Evolutionary conservation across 371 early-diverging fungal species (phyloP).

Genomic region (Mucor plumbeus): DNA sequence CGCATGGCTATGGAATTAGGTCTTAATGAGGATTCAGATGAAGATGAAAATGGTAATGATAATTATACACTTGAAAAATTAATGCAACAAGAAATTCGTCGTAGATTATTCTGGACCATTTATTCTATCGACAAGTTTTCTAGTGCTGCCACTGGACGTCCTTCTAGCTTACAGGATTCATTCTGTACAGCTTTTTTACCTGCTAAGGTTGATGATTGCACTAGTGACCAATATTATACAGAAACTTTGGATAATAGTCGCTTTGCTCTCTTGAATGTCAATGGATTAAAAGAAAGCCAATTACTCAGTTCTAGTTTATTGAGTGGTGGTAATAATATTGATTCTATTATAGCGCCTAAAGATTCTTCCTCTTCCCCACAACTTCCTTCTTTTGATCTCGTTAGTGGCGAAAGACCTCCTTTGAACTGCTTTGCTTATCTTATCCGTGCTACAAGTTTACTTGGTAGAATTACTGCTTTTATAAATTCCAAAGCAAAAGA

Average conservation of each 20-base stretch:
- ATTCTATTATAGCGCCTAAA: background rate
- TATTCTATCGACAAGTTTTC: slow-evolving; percentile 34
- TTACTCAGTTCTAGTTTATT: slow-evolving; percentile 25
- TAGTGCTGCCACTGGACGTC: slow-evolving; percentile 30
- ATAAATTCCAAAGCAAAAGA: slow-evolving; percentile 53
- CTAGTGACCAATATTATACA: slow-evolving; percentile 34
- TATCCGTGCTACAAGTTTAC: slow-evolving; percentile 28
- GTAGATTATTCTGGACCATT: slow-evolving; percentile 35
- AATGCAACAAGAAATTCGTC: slow-evolving; percentile 35
- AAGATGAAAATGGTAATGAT: slow-evolving; percentile 23
- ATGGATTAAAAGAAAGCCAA: slow-evolving; percentile 34
- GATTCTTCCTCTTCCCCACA: background rate
- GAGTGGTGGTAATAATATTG: background rate
- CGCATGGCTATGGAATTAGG: slow-evolving; percentile 65
- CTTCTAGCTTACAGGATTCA: slow-evolving; percentile 53
- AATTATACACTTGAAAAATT: slow-evolving; percentile 35
- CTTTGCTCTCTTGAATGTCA: slow-evolving; percentile 34
- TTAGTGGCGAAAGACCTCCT: background rate
- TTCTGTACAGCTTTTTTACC: slow-evolving; percentile 64
- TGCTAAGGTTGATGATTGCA: slow-evolving; percentile 30
- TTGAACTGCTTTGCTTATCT: slow-evolving; percentile 33
- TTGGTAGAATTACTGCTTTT: slow-evolving; percentile 56
- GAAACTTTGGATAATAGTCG: slow-evolving; percentile 39
- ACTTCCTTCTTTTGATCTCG: too few relatives aligned
- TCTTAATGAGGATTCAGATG: slow-evolving; percentile 57